Evolutionary conservation across 306 rosid genomes (phyloP), one percentile per base, ranked within the genome.

Genomic region (Purshia tridentata): DNA sequence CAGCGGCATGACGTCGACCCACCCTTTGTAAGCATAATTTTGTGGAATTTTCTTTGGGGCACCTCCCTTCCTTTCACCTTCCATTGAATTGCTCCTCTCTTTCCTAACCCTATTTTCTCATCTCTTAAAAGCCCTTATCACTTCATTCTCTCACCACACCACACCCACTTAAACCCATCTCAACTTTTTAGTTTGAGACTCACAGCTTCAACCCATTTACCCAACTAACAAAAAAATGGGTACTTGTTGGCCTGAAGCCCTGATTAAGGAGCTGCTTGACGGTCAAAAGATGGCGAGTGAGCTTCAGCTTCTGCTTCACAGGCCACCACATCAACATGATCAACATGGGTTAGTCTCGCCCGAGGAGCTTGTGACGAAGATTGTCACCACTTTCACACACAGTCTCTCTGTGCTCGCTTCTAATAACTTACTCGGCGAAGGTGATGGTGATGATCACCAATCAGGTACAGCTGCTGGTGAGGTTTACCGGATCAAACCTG

Each of bases 221-320:
- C 2, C 35, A 29, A 29, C 1, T 29, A 29, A 9, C 4, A 9
- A n/a, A 59, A 42, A 48, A 81, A 29, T 89, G 91, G 84, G 63
- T 56, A 44, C 67, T 57, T 13, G 52, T 35, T 51, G 66, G 44
- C 67, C 75, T n/a, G 19, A 48, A 77, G 8, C 35, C 35, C 14
- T 86, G 41, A 46, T 81, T 9, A 16, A 51, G 1, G 77, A 76
- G 65, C 91, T 90, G 0, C 56, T 67, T 52, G 67, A 68, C 40
- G 98, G 93, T 37, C 72, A 20, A 5, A 76, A 83, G 4, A 65
- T 6, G 58, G 88, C 96, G 22, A 74, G 73, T 44, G 78, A 74
- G 74, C 88, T 93, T 4, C 87, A 61, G 84, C 7, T 22, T 61
- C 69, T 84, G 5, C 84, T 93, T 41, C 80, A 69, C 48, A 77